Conservation (phyloP, 768 basidiomycete genomes). For the Agrocybe praecox region DNA sequence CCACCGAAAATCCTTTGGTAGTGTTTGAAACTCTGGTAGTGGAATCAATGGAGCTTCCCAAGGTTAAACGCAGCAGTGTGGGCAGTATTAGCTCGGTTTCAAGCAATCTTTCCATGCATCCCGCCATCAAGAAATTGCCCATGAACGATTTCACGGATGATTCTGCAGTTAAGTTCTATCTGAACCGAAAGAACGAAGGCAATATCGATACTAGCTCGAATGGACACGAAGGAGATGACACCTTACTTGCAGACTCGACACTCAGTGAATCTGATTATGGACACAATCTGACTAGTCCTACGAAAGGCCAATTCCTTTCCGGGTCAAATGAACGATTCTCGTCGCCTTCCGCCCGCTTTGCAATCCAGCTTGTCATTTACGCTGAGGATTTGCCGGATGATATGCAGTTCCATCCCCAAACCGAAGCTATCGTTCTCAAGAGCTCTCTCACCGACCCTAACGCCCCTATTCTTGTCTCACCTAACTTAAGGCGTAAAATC, state of each 20-base stretch:
- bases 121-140: constrained; percentile 89
- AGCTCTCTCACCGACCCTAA: constrained; percentile 61
- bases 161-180: constrained; percentile 94
- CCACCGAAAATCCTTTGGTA: constrained; percentile 80
- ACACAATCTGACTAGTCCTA: constrained; percentile 30
- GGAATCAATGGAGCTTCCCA: constrained; percentile 78
- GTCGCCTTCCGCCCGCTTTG: constrained; percentile 83
- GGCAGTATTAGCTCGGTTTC: constrained; percentile 94
- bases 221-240: constrained; percentile 46
- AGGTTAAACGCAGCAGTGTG: constrained; percentile 91
- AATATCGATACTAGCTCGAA: constrained; percentile 38
- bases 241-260: constrained; percentile 37
- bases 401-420: constrained; percentile 91
- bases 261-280: constrained; percentile 28
- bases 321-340: constrained; percentile 68
- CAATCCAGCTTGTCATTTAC: constrained; percentile 85
- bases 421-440: constrained; percentile 93
- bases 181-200: constrained; percentile 63
- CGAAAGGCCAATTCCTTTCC: constrained; percentile 43
- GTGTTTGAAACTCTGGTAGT: constrained; percentile 88
- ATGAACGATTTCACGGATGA: constrained; percentile 99
- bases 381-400: constrained; percentile 92
- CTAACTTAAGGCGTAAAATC: constrained; percentile 72
- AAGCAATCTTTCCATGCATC: constrained; percentile 91
- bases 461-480: constrained; percentile 53